These are phyloP conservation scores for Sphaceloma murrayae DNA, from an alignment of 2,329 filamentous ascomycete genomes.

Conservation along the genomic window DNA sequence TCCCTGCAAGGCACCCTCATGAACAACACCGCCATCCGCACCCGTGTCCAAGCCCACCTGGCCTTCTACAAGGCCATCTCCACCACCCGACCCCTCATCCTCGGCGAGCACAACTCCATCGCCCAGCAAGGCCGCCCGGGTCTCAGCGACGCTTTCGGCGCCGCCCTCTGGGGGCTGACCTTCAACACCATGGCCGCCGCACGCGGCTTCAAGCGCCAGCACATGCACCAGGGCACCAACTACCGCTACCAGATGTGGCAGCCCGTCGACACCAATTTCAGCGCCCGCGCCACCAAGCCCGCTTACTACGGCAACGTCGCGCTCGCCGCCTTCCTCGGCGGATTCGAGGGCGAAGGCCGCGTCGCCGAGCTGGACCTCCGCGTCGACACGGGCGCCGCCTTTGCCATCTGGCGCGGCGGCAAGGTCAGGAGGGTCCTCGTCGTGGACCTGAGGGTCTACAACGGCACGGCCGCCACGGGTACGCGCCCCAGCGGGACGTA, in stretches of 20 bases:
- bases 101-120: conserved; percentile 54
- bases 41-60: conserved; percentile 42
- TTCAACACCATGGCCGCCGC: conserved; percentile 51
- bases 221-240: conserved; percentile 57
- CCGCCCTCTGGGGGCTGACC: conserved; percentile 55
- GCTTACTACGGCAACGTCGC: conserved; percentile 56
- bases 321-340: conserved; percentile 47
- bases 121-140: conserved; percentile 53
- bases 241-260: conserved; percentile 56
- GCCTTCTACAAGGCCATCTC: conserved; percentile 26
- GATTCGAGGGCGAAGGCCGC: conserved; percentile 22
- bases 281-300: conserved; percentile 48
- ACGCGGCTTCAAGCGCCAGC: conserved; percentile 47
- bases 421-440: conserved; percentile 43
- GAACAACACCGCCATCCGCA: conserved; percentile 50
- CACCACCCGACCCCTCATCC: conserved; percentile 41
- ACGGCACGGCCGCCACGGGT: conserved; percentile 30
- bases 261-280: conserved; percentile 43
- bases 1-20: conserved; percentile 54
- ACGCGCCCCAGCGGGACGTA: conserved; percentile 34
- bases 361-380: conserved; percentile 42
- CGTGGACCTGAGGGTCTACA: conserved; percentile 51
- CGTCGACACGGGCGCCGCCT: conserved; percentile 41
- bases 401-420: conserved; percentile 44
- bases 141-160: conserved; percentile 55